These are phyloP conservation scores for Populus tremula DNA, from an alignment of 345 rosid species.

Conservation along the genomic window DNA sequence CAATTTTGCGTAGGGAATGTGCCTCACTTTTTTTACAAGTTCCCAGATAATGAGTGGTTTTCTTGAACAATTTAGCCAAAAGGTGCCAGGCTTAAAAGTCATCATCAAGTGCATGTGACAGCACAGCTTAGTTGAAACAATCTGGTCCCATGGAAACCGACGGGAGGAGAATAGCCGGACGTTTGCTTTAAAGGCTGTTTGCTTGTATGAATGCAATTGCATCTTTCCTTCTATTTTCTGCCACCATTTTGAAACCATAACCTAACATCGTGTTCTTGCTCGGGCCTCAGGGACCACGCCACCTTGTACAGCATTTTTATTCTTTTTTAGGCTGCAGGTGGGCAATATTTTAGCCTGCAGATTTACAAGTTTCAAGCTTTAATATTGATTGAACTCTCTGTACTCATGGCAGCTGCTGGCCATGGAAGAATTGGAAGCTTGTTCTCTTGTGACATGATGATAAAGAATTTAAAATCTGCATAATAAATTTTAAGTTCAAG, in stretches of 20 bases:
- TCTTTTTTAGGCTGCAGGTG: no score
- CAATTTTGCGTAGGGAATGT: background rate
- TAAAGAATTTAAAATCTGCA: no score
- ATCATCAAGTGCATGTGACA: background rate
- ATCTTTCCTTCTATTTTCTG: background rate
- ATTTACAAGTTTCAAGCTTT: no score
- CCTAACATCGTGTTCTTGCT: no score
- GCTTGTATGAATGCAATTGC: background rate
- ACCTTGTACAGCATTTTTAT: no score
- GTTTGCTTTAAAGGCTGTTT: background rate
- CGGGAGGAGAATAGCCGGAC: background rate
- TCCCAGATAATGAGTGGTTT: background rate
- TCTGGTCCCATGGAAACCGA: background rate
- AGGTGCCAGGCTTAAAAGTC: background rate
- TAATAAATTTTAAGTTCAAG: accelerated
- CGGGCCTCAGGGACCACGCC: no score
- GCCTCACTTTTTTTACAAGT: background rate
- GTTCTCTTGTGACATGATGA: no score
- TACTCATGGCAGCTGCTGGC: background rate
- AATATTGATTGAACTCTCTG: background rate
- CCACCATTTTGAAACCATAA: no score
- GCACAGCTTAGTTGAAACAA: background rate
- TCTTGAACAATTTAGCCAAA: background rate
- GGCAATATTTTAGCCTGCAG: background rate
- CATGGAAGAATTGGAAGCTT: no score